A percentile compares a stretch with the other conserved stretches of the same genome.
Conservation (phyloP, 2,329 filamentous ascomycete species). For the Trichoderma afroharzianum region DNA sequence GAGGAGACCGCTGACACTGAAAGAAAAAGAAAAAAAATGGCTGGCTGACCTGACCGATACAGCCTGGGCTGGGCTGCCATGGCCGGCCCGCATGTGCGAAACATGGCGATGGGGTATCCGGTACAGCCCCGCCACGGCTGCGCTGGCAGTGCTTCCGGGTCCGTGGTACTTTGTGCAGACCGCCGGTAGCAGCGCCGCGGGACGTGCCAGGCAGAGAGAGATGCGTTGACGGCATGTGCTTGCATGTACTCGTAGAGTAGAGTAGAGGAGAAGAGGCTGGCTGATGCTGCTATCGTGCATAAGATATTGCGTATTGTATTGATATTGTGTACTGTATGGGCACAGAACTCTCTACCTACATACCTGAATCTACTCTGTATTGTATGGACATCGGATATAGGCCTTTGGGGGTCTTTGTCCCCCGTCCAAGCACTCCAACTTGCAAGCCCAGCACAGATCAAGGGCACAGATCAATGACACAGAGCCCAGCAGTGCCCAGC, state of each 20-base stretch:
- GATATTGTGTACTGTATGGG: background rate
- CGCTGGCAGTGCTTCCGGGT: slow-evolving; percentile 14
- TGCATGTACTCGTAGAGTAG: background rate
- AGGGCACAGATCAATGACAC: background rate
- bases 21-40: background rate
- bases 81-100: background rate
- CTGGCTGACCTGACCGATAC: background rate
- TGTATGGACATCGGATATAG: background rate
- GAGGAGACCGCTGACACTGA: background rate
- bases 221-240: background rate
- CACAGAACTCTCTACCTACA: background rate
- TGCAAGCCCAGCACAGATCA: background rate
- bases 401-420: background rate
- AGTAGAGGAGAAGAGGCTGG: background rate
- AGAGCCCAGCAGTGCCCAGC: background rate
- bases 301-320: background rate
- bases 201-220: background rate
- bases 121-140: slow-evolving; percentile 8
- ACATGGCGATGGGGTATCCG: slow-evolving; percentile 10
- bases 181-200: slow-evolving; percentile 9
- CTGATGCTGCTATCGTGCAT: background rate
- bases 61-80: background rate
- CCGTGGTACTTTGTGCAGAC: slow-evolving; percentile 14
- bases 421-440: background rate
- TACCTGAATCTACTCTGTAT: background rate